Evolutionary conservation across 768 basidiomycete genomes (phyloP).

Genomic region (Lactarius evosmus): DNA sequence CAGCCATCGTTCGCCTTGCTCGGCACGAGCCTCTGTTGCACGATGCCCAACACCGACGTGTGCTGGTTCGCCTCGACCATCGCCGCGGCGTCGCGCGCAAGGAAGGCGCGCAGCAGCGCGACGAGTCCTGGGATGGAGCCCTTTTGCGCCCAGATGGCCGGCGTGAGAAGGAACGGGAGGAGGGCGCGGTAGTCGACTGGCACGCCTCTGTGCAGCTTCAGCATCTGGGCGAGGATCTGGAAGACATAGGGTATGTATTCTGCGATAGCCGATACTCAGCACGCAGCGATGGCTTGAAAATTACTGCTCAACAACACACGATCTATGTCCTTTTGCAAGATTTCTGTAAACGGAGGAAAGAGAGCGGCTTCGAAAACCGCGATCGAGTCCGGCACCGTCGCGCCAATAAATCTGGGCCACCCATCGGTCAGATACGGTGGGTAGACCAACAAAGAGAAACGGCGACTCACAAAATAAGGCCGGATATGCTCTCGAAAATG

Average conservation of each 20-base stretch:
- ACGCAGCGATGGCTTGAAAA: not conserved
- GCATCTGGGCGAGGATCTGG: constrained; percentile 94
- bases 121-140: constrained; percentile 94
- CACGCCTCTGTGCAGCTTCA: constrained; percentile 72
- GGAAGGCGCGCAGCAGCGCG: constrained; percentile 79
- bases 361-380: constrained; percentile 74
- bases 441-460: not conserved
- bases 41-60: constrained; percentile 75
- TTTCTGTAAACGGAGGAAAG: constrained; percentile 83
- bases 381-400: constrained; percentile 63
- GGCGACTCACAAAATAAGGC: constrained; percentile 67
- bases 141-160: constrained; percentile 87
- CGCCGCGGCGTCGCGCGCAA: constrained; percentile 61
- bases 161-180: constrained; percentile 79
- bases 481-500: constrained; percentile 95
- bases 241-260: constrained; percentile 98
- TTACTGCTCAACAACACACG: constrained; percentile 47
- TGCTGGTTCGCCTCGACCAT: constrained; percentile 74
- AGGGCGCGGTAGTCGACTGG: constrained; percentile 77
- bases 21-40: constrained; percentile 86
- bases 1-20: constrained; percentile 85
- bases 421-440: not conserved
- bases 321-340: constrained; percentile 90
- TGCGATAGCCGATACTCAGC: constrained; percentile 32
- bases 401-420: constrained; percentile 67